Evolutionary conservation across 768 basidiomycete species (phyloP), one percentile per base, ranked within the genome.

Genomic region (Trametes gibbosa): DNA sequence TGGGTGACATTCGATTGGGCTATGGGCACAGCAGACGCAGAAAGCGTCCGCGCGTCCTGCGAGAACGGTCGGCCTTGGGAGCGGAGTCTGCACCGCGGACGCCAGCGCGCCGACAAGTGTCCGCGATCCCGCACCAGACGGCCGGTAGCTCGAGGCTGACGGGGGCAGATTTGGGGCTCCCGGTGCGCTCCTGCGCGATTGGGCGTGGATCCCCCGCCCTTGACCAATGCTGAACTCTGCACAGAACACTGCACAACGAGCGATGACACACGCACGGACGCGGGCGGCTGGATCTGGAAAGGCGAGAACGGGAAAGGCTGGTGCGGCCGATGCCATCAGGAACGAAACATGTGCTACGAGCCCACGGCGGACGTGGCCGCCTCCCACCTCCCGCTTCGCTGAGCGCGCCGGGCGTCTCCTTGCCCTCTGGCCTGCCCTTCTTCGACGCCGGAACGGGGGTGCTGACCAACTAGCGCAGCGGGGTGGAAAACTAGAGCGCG

Each of bases 141-240:
- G 54, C 47, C 40, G 60, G 60, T 61, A 61, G 60, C 60, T 61
- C 55, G 60, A 47, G 50, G 60, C 60, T 61, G 54, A 61, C 46
- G 48, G 27, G 16, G 29, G 17, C 8, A 43, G 46, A 55, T 47
- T 10, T 32, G 35, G 54, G 47, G 51, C 39, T 23, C 35, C 47
- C 16, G 59, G 53, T 25, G 49, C 53, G 53, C 42, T 39, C 54
- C 49, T 61, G 53, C 59, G 53, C 49, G 49, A 56, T 56, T 35
- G 50, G 48, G 29, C 29, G 37, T 25, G 29, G 5, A 32, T 32
- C 5, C 29, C 29, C 10, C 10, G 29, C 4, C 5, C 29, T 32
- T 32, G 29, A 32, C 29, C 29, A 32, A 32, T 32, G 29, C 29
- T 32, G 29, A 32, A 32, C 29, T n/a, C n/a, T n/a, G n/a, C n/a